These are phyloP conservation scores for Hypoxylon sp. DNA, from an alignment of 2,329 filamentous ascomycete genomes.

Conservation along the genomic window DNA sequence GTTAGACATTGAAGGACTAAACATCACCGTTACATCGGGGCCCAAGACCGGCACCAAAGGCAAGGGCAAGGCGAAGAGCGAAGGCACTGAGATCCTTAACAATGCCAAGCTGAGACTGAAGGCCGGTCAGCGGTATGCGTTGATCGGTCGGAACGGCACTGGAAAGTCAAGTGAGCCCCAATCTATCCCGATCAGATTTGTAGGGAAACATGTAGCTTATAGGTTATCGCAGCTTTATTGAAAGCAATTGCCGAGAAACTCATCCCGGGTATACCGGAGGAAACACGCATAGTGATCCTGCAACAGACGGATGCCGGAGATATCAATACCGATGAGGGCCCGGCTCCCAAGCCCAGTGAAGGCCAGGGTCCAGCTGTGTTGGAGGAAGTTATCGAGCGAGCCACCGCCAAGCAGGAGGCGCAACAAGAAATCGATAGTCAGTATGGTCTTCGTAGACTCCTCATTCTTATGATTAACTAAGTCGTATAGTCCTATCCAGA, in stretches of 20 bases:
- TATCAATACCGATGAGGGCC: conserved; percentile 49
- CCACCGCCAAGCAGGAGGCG: conserved; percentile 69
- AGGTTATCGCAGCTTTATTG: conserved; percentile 69
- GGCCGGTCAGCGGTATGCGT: conserved; percentile 79
- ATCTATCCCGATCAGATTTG: not conserved
- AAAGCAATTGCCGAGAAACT: conserved; percentile 83
- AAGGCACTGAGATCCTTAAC: conserved; percentile 76
- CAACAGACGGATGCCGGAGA: conserved; percentile 73
- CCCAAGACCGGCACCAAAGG: conserved; percentile 52
- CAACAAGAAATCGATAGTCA: conserved; percentile 73
- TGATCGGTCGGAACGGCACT: conserved; percentile 84
- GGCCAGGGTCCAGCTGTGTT: conserved; percentile 64
- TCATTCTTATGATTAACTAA: conserved; percentile 4
- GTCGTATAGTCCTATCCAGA: conserved; percentile 65
- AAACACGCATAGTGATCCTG: conserved; percentile 75
- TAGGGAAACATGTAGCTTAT: conserved; percentile 2
- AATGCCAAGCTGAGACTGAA: conserved; percentile 81
- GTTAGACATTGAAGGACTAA: conserved; percentile 81
- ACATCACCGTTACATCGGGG: conserved; percentile 72
- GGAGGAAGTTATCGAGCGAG: conserved; percentile 76
- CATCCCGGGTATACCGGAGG: conserved; percentile 80
- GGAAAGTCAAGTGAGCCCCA: conserved; percentile 80
- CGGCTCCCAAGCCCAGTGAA: conserved; percentile 28
- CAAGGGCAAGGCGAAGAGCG: conserved; percentile 65
- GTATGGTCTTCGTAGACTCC: conserved; percentile 30